Evolutionary conservation across 1,284 basidiomycete species (phyloP).

Genomic region (Phaffia rhodozyma): DNA sequence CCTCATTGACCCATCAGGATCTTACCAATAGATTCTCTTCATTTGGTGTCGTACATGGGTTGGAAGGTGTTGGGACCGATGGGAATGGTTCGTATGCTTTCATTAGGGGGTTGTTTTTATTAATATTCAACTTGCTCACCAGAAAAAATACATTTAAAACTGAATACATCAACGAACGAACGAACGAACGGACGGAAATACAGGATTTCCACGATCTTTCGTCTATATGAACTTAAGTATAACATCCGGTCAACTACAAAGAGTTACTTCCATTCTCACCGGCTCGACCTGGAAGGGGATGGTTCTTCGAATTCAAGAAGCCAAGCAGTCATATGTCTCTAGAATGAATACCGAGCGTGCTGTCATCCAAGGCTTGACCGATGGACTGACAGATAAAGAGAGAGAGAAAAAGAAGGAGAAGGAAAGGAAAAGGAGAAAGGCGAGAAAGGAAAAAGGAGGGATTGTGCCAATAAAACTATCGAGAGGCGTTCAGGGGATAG

Average conservation of each 20-base stretch:
- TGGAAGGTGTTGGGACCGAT: constrained; percentile 17
- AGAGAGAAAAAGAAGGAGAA: constrained; percentile 5
- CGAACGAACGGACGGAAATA: background rate
- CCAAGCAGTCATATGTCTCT: constrained; percentile 1
- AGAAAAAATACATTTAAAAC: background rate
- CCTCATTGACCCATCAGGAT: constrained; percentile 12
- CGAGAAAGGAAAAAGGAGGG: constrained; percentile 3
- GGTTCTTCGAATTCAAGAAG: constrained; percentile 13
- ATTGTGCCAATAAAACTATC: background rate
- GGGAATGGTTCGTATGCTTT: constrained; percentile 10
- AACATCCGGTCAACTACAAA: constrained; percentile 8
- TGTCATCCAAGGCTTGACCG: background rate
- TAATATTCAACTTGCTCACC: background rate
- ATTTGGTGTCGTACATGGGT: constrained; percentile 9
- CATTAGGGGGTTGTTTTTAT: background rate
- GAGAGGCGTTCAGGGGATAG: constrained; percentile 13
- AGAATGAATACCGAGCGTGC: constrained; percentile 6
- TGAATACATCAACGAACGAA: background rate
- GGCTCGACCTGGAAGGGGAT: constrained; percentile 17
- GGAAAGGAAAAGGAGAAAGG: background rate
- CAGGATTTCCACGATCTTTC: constrained; percentile 15
- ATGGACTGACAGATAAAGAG: background rate
- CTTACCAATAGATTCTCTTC: constrained; percentile 12
- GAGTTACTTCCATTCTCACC: constrained; percentile 12
- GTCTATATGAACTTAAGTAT: constrained; percentile 11